A percentile compares a stretch with the other conserved stretches of the same genome.
Evolutionary conservation across 495 filamentous ascomycete genomes (phyloP).

Genomic region (Penicillium arizonense): DNA sequence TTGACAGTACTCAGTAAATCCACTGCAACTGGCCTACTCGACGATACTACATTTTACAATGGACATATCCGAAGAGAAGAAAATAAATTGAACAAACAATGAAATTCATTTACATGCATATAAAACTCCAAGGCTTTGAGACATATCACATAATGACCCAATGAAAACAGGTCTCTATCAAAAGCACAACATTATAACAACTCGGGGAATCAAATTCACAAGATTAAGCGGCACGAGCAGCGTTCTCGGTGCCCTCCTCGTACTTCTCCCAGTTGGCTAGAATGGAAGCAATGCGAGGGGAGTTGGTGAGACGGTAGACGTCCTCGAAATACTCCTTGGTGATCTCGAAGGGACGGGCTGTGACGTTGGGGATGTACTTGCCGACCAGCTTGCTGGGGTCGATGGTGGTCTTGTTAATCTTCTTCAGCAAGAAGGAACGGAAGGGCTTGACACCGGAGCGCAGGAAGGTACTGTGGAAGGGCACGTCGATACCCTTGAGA

Average conservation of each 20-base stretch:
- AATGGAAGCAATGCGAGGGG: slow-evolving; percentile 84
- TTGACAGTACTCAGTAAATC: too few species aligned
- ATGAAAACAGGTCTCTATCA: slow-evolving; percentile 23
- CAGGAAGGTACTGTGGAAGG: slow-evolving; percentile 98
- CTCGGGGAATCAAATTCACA: slow-evolving; percentile 20
- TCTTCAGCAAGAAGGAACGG: slow-evolving; percentile 95
- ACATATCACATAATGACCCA: slow-evolving; percentile 33
- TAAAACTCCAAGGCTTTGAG: slow-evolving; percentile 11
- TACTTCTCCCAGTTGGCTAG: slow-evolving; percentile 81
- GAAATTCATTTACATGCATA: slow-evolving; percentile 10
- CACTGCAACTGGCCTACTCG: too few species aligned
- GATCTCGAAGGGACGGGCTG: slow-evolving; percentile 89
- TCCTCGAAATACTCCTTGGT: slow-evolving; percentile 99
- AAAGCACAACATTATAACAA: slow-evolving; percentile 17
- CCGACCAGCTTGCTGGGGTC: slow-evolving; percentile 94
- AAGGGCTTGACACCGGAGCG: slow-evolving; percentile 98
- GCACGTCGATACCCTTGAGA: slow-evolving; percentile 94
- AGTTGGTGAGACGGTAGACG: slow-evolving; percentile 90
- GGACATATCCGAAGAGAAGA: neutral
- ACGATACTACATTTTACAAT: too few species aligned
- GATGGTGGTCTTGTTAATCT: slow-evolving; percentile 98
- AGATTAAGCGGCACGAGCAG: slow-evolving; percentile 15
- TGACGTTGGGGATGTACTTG: slow-evolving; percentile 99
- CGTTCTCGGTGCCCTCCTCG: slow-evolving; percentile 45
- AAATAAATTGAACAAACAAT: neutral